phyloP scores from a whole-genome alignment of 805 yeast species.

The Metschnikowia arizonensis region DNA sequence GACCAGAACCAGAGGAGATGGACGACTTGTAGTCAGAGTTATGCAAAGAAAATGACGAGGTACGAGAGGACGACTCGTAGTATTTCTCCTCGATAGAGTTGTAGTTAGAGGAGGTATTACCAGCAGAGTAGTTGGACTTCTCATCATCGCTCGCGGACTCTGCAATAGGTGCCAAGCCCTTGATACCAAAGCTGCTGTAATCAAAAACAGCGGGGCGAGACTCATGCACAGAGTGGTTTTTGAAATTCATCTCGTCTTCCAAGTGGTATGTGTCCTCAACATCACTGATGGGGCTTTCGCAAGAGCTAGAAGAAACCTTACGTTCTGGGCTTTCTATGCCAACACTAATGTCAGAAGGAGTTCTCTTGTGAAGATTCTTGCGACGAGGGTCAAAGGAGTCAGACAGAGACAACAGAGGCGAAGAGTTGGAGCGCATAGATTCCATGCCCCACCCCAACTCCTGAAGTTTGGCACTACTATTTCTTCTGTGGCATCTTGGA shows the following conservation, averaged over 20 bases:
- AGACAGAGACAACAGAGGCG: neutral
- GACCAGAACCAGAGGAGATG: conserved; percentile 30
- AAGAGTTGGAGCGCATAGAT: neutral
- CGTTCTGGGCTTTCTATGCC: conserved; percentile 6
- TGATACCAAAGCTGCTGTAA: conserved; percentile 21
- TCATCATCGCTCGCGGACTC: conserved; percentile 32
- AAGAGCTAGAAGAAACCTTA: conserved; percentile 5
- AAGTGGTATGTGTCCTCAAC: conserved; percentile 8
- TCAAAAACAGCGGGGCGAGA: conserved; percentile 21
- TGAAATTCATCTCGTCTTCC: conserved; percentile 15
- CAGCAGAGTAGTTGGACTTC: conserved; percentile 12
- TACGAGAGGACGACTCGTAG: conserved; percentile 27
- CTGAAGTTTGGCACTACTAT: conserved; percentile 8
- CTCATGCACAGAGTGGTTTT: neutral
- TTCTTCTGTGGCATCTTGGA: conserved; percentile 26
- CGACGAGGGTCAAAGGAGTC: conserved; percentile 18
- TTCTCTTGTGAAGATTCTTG: conserved; percentile 17
- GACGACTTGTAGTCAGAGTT: conserved; percentile 36
- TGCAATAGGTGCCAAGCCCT: conserved; percentile 38
- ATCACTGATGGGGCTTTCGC: conserved; percentile 10
- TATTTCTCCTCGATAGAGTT: conserved; percentile 21
- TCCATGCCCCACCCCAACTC: conserved; percentile 10
- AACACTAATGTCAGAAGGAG: conserved; percentile 13
- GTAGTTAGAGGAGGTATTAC: conserved; percentile 28
- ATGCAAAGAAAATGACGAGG: conserved; percentile 37